These are phyloP conservation scores for Xylaria sp. DNA, from an alignment of 495 filamentous ascomycete species.

Conservation along the genomic window DNA sequence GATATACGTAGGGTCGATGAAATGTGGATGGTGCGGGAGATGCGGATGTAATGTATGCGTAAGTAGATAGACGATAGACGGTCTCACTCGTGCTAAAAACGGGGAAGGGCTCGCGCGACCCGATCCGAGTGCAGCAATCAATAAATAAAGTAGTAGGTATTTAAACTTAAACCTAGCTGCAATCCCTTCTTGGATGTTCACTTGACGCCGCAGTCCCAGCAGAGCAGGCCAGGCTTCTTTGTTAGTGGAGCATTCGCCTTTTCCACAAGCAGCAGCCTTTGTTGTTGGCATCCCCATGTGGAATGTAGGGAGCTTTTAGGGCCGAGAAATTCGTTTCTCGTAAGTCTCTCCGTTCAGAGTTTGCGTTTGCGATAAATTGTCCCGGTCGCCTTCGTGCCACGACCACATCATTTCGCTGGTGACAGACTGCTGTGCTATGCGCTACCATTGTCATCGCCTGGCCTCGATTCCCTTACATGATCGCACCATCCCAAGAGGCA, in stretches of 20 bases:
- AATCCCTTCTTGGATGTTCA: background rate
- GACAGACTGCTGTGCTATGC: background rate
- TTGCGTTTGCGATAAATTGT: constrained; percentile 16
- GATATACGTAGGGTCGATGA: background rate
- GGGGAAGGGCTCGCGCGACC: background rate
- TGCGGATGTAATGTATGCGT: too few relatives aligned
- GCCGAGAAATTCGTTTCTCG: background rate
- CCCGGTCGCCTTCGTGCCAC: background rate
- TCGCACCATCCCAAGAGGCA: background rate
- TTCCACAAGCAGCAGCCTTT: constrained; percentile 26
- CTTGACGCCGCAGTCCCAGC: background rate
- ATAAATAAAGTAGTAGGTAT: too few relatives aligned
- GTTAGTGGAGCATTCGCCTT: constrained; percentile 1
- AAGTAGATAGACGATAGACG: background rate
- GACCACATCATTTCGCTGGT: background rate
- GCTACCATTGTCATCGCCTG: background rate
- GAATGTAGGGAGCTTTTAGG: constrained; percentile 11
- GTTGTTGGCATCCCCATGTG: constrained; percentile 20
- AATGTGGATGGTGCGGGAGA: constrained; percentile 12
- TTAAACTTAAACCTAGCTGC: background rate
- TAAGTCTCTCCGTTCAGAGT: background rate
- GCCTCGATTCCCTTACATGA: constrained; percentile 5
- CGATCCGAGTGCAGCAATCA: constrained; percentile 17
- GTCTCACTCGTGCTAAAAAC: constrained; percentile 2
- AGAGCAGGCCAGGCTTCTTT: too few relatives aligned